Evolutionary conservation across 2,329 filamentous ascomycete species (phyloP).

Genomic region (Colletotrichum higginsianum): DNA sequence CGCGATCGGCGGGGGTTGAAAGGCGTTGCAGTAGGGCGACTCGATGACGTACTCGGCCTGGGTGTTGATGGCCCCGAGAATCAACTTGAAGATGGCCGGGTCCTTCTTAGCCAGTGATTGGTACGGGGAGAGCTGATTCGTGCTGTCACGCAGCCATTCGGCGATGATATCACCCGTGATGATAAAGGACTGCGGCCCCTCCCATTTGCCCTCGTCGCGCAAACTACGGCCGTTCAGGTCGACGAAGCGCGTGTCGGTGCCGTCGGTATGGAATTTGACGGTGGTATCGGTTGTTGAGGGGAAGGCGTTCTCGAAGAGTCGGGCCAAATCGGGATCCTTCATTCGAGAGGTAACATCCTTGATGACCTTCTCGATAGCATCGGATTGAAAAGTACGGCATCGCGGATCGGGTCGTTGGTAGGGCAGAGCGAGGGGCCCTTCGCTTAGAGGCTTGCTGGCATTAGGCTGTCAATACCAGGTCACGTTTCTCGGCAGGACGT

Average conservation of each 20-base stretch:
- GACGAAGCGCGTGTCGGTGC: slow-evolving; percentile 54
- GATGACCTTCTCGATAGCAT: slow-evolving; percentile 90
- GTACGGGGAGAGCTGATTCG: slow-evolving; percentile 94
- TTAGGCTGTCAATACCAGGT: slow-evolving; percentile 28
- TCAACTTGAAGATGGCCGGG: slow-evolving; percentile 81
- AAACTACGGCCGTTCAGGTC: slow-evolving; percentile 46
- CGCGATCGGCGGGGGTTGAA: slow-evolving; percentile 92
- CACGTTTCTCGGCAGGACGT: neutral
- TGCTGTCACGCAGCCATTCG: slow-evolving; percentile 92
- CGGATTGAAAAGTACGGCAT: slow-evolving; percentile 92
- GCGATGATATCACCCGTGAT: slow-evolving; percentile 95
- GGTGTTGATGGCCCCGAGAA: slow-evolving; percentile 95
- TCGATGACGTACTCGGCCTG: slow-evolving; percentile 95
- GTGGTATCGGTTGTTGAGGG: slow-evolving; percentile 94
- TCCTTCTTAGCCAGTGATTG: slow-evolving; percentile 88
- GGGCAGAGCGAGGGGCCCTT: slow-evolving; percentile 84
- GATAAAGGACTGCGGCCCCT: slow-evolving; percentile 90
- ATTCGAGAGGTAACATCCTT: slow-evolving; percentile 84
- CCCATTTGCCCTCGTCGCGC: slow-evolving; percentile 76
- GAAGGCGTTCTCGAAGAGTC: slow-evolving; percentile 95
- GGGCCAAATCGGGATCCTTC: slow-evolving; percentile 87
- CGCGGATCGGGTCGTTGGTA: slow-evolving; percentile 85
- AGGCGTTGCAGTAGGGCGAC: slow-evolving; percentile 97
- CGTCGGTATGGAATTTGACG: slow-evolving; percentile 86
- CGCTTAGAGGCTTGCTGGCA: slow-evolving; percentile 80